Base-by-base conservation (phyloP, 2,329 filamentous ascomycete species). In the Xylariaceae sp. region DNA sequence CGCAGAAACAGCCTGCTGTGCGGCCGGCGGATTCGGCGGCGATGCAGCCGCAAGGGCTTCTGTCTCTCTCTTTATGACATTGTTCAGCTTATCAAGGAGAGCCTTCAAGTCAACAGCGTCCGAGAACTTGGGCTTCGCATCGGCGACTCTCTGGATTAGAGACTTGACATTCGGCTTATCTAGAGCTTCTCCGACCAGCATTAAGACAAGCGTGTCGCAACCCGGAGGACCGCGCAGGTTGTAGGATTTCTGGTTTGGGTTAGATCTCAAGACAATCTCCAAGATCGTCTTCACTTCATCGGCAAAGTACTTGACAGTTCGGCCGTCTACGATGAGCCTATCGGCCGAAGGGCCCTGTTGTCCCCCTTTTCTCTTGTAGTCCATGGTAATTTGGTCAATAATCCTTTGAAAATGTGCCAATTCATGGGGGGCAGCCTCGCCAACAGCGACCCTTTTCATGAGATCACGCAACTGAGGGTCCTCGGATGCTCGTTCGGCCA, bases 381-480 rank as follows among this genome's bases (percentile, higher is more conserved):
- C 82, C 0, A 74, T 74, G 1, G 88, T 92, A 58, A 94, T 82
- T 70, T 91, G 86, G 68, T 92, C 88, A 62, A 94, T 94, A 48
- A 94, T 89, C 53, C 80, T 81, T 70, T 94, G 90, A 66, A 94
- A 94, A 62, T 86, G 83, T 51, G 85, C 84, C 10, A 94, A 75
- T 70, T 94, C 88, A 11, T 85, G 82, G 44, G 84, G 82, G 10
- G 83, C 85, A 0, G 90, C 90, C 65, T 87, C 82, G 1, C 89
- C 89, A 34, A 87, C 85, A 0, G 90, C 90, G 0, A 94, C 90
- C 56, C 89, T 84, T 71, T 90, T 90, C 90, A 94, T 94, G 0
- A 94, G 77, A 42, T 88, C 85, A 59, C 91, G 87, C 8, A 94
- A 77, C 57, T 88, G 81, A 0, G 85, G 81, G 69, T 94, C 88